phyloP scores from a whole-genome alignment of 495 filamentous ascomycete species.

The Penicillium silybi region DNA sequence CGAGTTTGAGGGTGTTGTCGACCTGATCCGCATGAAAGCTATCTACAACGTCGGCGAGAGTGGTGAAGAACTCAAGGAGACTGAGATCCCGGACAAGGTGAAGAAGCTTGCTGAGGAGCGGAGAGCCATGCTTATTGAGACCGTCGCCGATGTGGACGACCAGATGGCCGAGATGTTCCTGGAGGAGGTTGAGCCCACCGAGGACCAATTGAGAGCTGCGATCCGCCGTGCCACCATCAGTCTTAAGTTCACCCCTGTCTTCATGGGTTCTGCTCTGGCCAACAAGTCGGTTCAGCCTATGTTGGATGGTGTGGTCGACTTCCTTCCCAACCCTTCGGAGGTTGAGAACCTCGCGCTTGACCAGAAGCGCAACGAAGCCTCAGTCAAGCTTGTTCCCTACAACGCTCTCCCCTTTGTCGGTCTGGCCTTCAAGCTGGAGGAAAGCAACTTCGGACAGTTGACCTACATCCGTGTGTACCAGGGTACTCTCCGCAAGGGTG shows the following conservation, averaged over 20 bases:
- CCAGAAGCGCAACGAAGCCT: constrained; percentile 67
- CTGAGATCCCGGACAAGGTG: constrained; percentile 74
- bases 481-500: constrained; percentile 80
- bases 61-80: constrained; percentile 67
- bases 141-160: constrained; percentile 94
- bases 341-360: constrained; percentile 90
- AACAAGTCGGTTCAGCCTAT: constrained; percentile 96
- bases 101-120: constrained; percentile 72
- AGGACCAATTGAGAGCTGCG: constrained; percentile 79
- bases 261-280: constrained; percentile 93
- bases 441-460: constrained; percentile 96
- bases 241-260: constrained; percentile 89
- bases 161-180: constrained; percentile 97
- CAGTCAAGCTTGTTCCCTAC: constrained; percentile 85
- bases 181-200: constrained; percentile 73
- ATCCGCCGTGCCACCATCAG: constrained; percentile 84
- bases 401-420: constrained; percentile 92
- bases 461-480: constrained; percentile 99
- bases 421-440: constrained; percentile 97
- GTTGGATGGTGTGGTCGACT: constrained; percentile 95
- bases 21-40: constrained; percentile 86
- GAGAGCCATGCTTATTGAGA: constrained; percentile 82
- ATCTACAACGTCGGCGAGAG: constrained; percentile 84
- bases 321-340: constrained; percentile 88
- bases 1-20: constrained; percentile 89